Base-by-base conservation (phyloP, 768 basidiomycete genomes). In the Suillus clintonianus region DNA sequence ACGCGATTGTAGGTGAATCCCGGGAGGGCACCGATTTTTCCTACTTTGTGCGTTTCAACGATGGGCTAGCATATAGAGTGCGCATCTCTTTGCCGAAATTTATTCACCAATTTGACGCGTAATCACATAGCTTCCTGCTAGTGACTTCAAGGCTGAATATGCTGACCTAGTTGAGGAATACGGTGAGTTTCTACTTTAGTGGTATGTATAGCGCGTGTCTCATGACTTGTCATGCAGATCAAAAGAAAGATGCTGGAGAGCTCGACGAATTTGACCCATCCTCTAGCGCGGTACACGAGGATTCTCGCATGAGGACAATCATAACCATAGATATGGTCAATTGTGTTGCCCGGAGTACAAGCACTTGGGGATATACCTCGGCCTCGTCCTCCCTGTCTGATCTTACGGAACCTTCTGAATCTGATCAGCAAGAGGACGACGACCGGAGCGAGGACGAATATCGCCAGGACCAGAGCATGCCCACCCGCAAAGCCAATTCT, bases 51-150 rank as follows among this genome's bases (percentile, higher is more conserved):
- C 82, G 84, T 41, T 84, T 82, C 65, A 73, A 77, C 51, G 82
- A 82, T 19, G 89, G 87, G n/a, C 81, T 86, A 34, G 81, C 83
- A 13, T 80, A 83, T 67, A 86, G 82, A 77, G 90, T 89, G 63
- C 62, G 81, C 71, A 17, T 55, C 0, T 19, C 30, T 37, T 37
- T 59, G 11, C 19, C 32, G 22, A 27, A 39, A 13, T 57, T 37
- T 41, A 8, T 19, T 53, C 4, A 48, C n/a, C 3, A 13, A 24
- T 14, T 19, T 62, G 30, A 17, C 14, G 17, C 60, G 62, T 67
- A 61, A 59, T 64, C 4, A 43, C 65, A 32, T 63, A 89, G 88
- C 82, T 82, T 69, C 75, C 72, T 54, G 80, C 80, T 24, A 63
- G 68, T 27, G 65, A 68, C 24, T 81, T 91, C 60, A 62, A 72